A percentile compares a stretch with the other conserved stretches of the same genome.
These are phyloP conservation scores for Casaregolazyma lundiana DNA, from an alignment of 1,139 yeast species.

Conservation along the genomic window DNA sequence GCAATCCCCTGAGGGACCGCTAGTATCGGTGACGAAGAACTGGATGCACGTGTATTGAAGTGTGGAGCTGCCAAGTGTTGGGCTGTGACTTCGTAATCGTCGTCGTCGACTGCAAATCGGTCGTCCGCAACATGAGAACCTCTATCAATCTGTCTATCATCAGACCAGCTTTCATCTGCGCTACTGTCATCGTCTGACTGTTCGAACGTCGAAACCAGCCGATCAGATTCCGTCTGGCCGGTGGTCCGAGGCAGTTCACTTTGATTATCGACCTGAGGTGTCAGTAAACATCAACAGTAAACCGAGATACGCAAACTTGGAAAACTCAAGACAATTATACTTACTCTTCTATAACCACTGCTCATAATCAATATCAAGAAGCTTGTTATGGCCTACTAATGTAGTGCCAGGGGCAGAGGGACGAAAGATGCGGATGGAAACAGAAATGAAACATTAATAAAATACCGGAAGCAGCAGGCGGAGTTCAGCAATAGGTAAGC, in stretches of 20 bases:
- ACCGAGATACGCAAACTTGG: not conserved
- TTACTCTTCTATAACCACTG: constrained; percentile 9
- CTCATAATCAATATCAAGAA: not conserved
- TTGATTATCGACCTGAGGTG: constrained; percentile 2
- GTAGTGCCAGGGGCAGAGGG: too few relatives aligned
- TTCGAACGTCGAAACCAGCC: constrained; percentile 10
- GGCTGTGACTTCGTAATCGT: constrained; percentile 12
- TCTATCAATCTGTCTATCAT: constrained; percentile 12
- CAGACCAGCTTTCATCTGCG: constrained; percentile 13
- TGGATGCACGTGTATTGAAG: not conserved
- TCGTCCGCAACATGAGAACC: constrained; percentile 5
- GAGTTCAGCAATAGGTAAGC: too few relatives aligned
- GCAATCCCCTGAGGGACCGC: constrained; percentile 6
- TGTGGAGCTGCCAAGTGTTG: not conserved
- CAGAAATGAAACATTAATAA: too few relatives aligned
- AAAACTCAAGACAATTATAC: constrained; percentile 2
- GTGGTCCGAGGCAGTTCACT: constrained; percentile 2
- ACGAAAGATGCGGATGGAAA: too few relatives aligned
- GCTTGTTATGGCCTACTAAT: too few relatives aligned
- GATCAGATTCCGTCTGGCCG: constrained; percentile 5
- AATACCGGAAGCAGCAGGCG: too few relatives aligned
- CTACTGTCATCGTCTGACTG: constrained; percentile 15
- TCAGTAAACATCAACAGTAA: not conserved
- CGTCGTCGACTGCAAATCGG: constrained; percentile 8
- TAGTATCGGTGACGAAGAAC: constrained; percentile 3